Evolutionary conservation across 2,329 filamentous ascomycete genomes (phyloP).

Genomic region (Xylariaceae sp.): DNA sequence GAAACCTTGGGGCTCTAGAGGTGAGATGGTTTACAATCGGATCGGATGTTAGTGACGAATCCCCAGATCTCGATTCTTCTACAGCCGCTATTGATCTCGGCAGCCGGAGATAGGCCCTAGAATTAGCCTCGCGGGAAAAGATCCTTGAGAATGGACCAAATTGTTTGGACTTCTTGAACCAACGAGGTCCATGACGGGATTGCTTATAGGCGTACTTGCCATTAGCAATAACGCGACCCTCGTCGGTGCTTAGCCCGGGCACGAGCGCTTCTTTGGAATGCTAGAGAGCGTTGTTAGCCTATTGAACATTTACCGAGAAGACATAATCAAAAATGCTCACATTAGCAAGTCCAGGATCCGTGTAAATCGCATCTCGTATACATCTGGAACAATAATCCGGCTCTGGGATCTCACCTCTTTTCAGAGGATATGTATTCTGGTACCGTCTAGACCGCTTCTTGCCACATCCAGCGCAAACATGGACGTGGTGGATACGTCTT

Average conservation of each 20-base stretch:
- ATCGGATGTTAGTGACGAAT: constrained; percentile 16
- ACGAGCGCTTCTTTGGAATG: neutral
- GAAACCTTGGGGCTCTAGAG: neutral
- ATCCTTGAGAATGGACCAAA: constrained; percentile 22
- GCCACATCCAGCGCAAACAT: constrained; percentile 37
- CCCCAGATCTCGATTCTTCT: constrained; percentile 25
- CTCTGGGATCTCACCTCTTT: constrained; percentile 35
- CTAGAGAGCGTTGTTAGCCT: constrained; percentile 16
- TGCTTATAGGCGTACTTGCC: constrained; percentile 16
- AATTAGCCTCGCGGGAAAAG: constrained; percentile 10
- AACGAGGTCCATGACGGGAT: constrained; percentile 4
- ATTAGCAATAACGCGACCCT: neutral
- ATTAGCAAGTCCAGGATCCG: constrained; percentile 6
- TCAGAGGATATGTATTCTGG: constrained; percentile 33
- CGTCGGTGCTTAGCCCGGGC: constrained; percentile 14
- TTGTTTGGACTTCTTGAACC: constrained; percentile 17
- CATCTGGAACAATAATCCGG: constrained; percentile 34
- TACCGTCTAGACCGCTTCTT: constrained; percentile 33
- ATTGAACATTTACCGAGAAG: constrained; percentile 6
- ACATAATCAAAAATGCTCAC: neutral
- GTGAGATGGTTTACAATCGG: neutral
- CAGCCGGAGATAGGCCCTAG: neutral
- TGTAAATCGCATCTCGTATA: constrained; percentile 22
- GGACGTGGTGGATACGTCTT: constrained; percentile 32
- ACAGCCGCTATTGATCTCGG: constrained; percentile 18